Percentiles rank a stretch among this genome's conserved stretches.
phyloP scores from a whole-genome alignment of 768 basidiomycete genomes.

The Galerina marginata region DNA sequence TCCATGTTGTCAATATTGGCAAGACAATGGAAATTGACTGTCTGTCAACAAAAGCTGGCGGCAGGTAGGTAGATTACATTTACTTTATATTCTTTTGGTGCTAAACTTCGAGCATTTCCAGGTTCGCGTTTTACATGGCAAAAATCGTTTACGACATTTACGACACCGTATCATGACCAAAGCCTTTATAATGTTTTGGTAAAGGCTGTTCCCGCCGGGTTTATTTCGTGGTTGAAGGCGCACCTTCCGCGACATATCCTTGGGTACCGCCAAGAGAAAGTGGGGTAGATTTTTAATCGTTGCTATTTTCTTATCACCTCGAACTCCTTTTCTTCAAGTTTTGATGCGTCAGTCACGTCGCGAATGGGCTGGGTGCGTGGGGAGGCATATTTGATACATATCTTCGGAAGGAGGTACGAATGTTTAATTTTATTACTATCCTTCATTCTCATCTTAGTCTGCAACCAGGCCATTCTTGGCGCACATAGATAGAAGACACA shows the following conservation, averaged over 20 bases:
- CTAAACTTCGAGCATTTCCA: too few species aligned
- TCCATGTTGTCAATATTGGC: slow-evolving; percentile 28
- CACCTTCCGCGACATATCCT: slow-evolving; percentile 31
- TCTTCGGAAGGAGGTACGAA: slow-evolving; percentile 26
- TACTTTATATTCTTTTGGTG: too few species aligned
- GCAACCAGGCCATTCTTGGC: slow-evolving; percentile 28
- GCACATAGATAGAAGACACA: slow-evolving; percentile 28
- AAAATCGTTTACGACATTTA: slow-evolving; percentile 18
- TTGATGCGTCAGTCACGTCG: slow-evolving; percentile 25
- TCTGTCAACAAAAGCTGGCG: slow-evolving; percentile 32
- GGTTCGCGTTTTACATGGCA: slow-evolving; percentile 27
- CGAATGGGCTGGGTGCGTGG: slow-evolving; percentile 30
- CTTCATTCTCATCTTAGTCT: neutral
- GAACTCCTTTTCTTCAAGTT: slow-evolving; percentile 12
- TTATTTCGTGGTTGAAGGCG: slow-evolving; percentile 25
- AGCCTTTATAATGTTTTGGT: slow-evolving; percentile 30
- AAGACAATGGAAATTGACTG: slow-evolving; percentile 29
- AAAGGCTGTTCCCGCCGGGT: slow-evolving; percentile 20
- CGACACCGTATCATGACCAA: slow-evolving; percentile 25
- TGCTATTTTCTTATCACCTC: neutral
- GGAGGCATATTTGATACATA: slow-evolving; percentile 28
- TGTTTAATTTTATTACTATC: too few species aligned
- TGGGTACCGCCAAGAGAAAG: slow-evolving; percentile 29
- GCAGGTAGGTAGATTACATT: slow-evolving; percentile 23
- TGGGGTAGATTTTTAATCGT: slow-evolving; percentile 23